Evolutionary conservation across 495 filamentous ascomycete species (phyloP).

Genomic region (Annulohypoxylon maeteangense): DNA sequence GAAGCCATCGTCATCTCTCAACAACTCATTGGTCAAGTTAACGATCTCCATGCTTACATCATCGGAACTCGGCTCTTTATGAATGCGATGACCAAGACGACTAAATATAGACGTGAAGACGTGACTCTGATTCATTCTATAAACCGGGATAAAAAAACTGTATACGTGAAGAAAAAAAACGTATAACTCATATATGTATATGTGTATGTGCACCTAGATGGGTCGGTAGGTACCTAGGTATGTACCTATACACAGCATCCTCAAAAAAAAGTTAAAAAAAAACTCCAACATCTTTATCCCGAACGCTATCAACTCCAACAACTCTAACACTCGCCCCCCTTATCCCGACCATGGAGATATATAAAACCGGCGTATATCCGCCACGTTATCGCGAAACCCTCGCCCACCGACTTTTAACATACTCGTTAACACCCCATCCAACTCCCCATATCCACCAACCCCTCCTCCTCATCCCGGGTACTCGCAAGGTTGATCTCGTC

Average conservation of each 20-base stretch:
- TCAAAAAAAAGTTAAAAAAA: background rate
- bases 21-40: background rate
- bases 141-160: constrained; percentile 1
- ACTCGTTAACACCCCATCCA: constrained; percentile 54
- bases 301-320: background rate
- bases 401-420: too few species aligned
- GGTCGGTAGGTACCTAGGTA: too few species aligned
- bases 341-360: background rate
- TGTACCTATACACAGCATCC: background rate
- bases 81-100: background rate
- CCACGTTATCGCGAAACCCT: background rate
- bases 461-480: constrained; percentile 1
- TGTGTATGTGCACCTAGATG: background rate
- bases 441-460: constrained; percentile 36
- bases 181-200: background rate
- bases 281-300: background rate
- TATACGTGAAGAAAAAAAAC: background rate
- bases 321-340: background rate
- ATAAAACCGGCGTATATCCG: background rate
- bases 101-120: background rate
- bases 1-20: background rate
- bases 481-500: constrained; percentile 31
- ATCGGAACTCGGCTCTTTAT: background rate
- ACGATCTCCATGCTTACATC: background rate
- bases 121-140: constrained; percentile 6